These are phyloP conservation scores for Trichoderma sp. DNA, from an alignment of 2,329 filamentous ascomycete genomes.

Conservation along the genomic window DNA sequence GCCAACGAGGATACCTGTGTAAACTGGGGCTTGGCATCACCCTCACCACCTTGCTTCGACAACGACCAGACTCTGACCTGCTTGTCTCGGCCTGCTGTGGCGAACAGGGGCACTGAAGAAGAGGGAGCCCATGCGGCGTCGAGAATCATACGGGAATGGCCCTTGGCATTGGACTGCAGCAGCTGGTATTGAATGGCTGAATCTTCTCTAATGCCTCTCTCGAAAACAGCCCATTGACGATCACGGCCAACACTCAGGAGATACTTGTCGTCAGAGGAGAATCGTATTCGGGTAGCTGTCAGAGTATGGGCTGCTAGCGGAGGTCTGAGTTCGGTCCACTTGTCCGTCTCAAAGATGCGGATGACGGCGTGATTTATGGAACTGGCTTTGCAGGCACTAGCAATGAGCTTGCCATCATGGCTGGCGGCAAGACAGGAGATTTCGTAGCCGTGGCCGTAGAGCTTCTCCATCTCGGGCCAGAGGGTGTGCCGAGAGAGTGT, in stretches of 20 bases:
- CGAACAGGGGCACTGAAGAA: slow-evolving; percentile 61
- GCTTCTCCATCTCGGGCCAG: slow-evolving; percentile 94
- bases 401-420: slow-evolving; percentile 73
- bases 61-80: slow-evolving; percentile 69
- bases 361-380: slow-evolving; percentile 94
- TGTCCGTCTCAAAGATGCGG: slow-evolving; percentile 80
- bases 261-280: slow-evolving; percentile 71
- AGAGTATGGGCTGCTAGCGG: slow-evolving; percentile 82
- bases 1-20: slow-evolving; percentile 55
- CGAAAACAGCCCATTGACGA: slow-evolving; percentile 85
- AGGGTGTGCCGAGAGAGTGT: slow-evolving; percentile 85
- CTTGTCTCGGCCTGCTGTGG: slow-evolving; percentile 90
- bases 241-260: slow-evolving; percentile 90
- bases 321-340: slow-evolving; percentile 86
- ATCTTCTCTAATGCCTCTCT: slow-evolving; percentile 45
- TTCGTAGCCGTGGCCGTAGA: slow-evolving; percentile 97
- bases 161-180: slow-evolving; percentile 72
- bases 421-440: slow-evolving; percentile 83
- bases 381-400: slow-evolving; percentile 90
- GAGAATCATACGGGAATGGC: slow-evolving; percentile 89
- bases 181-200: slow-evolving; percentile 54
- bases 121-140: slow-evolving; percentile 79
- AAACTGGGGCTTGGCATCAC: slow-evolving; percentile 45
- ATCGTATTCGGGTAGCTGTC: slow-evolving; percentile 80
- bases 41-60: slow-evolving; percentile 35